Evolutionary conservation across 768 basidiomycete genomes (phyloP).

Genomic region (Phylloporus sp.): DNA sequence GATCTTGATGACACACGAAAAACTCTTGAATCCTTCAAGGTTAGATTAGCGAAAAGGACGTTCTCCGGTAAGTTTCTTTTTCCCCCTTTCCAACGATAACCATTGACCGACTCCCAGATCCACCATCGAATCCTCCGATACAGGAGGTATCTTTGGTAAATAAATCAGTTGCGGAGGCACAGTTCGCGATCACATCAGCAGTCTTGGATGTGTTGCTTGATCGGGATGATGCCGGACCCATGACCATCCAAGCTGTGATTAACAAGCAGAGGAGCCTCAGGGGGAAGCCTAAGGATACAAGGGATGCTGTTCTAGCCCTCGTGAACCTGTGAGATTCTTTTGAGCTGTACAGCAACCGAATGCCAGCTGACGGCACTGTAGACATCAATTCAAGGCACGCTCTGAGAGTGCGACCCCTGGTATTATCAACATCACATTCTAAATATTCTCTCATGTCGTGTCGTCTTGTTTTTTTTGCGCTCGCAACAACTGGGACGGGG

Average conservation of each 20-base stretch:
- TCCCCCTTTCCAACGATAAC: not conserved
- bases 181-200: conserved; percentile 1
- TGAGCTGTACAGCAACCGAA: not conserved
- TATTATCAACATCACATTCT: conserved; percentile 21
- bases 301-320: conserved; percentile 7
- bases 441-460: conserved; percentile 1
- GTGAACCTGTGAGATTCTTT: conserved; percentile 12
- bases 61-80: conserved; percentile 15
- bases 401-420: not conserved
- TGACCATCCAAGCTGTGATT: conserved; percentile 10
- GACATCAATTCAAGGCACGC: conserved; percentile 15
- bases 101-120: conserved; percentile 11
- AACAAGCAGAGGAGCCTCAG: not conserved
- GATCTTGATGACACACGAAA: conserved; percentile 17
- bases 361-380: conserved; percentile 9
- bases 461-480: too few relatives aligned
- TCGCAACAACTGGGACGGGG: too few relatives aligned
- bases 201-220: conserved; percentile 8
- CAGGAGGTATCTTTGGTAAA: not conserved
- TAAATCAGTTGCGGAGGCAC: conserved; percentile 6
- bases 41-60: conserved; percentile 16
- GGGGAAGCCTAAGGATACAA: conserved; percentile 1
- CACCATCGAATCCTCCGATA: not conserved
- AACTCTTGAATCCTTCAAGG: conserved; percentile 5
- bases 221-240: conserved; percentile 16